Evolutionary conservation across 1,284 basidiomycete genomes (phyloP), one percentile per base, ranked within the genome.

Genomic region (Puccinia coronata): DNA sequence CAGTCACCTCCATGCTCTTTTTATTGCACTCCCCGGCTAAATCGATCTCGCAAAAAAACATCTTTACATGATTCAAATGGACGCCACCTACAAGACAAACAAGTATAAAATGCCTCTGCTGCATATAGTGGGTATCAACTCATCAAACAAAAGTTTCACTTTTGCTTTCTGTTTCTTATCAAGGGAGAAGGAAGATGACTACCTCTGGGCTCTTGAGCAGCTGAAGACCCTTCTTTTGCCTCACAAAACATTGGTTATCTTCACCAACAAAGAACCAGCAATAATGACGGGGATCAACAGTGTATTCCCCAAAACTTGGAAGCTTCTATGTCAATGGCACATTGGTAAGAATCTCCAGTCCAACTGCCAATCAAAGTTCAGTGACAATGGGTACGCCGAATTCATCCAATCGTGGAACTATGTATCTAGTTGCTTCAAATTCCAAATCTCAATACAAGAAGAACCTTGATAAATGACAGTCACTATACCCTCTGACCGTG

Each of bases 241-340:
- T 28, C 53, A 61, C 36, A 16, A 23, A 28, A 41, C 43, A 12
- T 1, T 14, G 8, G 55, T 61, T 20, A 43, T 76, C 20, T 34
- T 76, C 14, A 59, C 57, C 16, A 39, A 76, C 59, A 55, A 61
- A 63, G 73, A 76, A 41, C 73, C 41, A 31, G 57, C 55, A 20
- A 16, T 76, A 1, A 59, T 76, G 31, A 61, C n/a, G 14, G 53
- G 57, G 47, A 59, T 76, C 31, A 28, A 76, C 12, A 14, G 18
- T 41, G 73, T 76, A 25, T 76, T 63, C 41, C 73, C 73, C 0
- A 47, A 20, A 25, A 31, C 73, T 14, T 11, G 57, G 41, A 59
- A 76, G 31, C 59, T 76, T 14, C 57, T 76, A 16, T 76, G 73
- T 25, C 43, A 43, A 16, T 76, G 73, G 73, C 73, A 76, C 57